Evolutionary conservation across 176 grass and related monocot genomes (phyloP).

Genomic region (Eremochloa ophiuroides): DNA sequence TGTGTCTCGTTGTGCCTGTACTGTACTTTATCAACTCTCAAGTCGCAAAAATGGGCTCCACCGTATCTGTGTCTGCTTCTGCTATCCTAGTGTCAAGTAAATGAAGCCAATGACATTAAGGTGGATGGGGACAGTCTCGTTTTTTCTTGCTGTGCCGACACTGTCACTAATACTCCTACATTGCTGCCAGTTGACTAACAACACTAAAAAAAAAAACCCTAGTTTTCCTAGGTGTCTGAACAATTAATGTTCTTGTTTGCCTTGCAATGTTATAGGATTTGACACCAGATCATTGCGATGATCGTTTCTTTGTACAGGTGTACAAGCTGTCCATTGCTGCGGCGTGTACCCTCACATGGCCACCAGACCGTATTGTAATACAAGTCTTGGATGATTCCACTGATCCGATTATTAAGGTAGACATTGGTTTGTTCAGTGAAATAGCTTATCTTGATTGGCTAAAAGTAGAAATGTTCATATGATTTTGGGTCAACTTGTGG

Average conservation of each 20-base stretch:
- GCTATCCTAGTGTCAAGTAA: not conserved
- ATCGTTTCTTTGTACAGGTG: conserved; percentile 49
- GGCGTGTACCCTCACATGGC: conserved; percentile 70
- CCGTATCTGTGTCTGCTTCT: not conserved
- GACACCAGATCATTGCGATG: not conserved
- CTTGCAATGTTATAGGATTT: not conserved
- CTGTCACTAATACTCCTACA: not conserved
- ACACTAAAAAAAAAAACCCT: not conserved
- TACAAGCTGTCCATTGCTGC: conserved; percentile 68
- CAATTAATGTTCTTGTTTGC: conserved; percentile 7
- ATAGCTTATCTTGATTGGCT: conserved; percentile 10
- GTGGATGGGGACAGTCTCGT: not conserved
- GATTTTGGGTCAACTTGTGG: not conserved
- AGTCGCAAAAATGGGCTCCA: not conserved
- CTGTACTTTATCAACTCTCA: not conserved
- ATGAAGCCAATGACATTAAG: not conserved
- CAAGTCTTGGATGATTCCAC: conserved; percentile 84
- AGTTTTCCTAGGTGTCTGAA: conserved; percentile 1
- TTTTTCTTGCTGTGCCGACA: not conserved
- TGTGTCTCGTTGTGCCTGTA: not conserved
- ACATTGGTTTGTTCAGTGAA: conserved; percentile 23
- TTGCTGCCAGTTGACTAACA: not conserved
- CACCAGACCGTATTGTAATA: conserved; percentile 62
- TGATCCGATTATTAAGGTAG: conserved; percentile 64
- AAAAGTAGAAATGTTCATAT: not conserved